phyloP scores from a whole-genome alignment of 2,329 filamentous ascomycete species.

The Ophiostoma triangulosporum region DNA sequence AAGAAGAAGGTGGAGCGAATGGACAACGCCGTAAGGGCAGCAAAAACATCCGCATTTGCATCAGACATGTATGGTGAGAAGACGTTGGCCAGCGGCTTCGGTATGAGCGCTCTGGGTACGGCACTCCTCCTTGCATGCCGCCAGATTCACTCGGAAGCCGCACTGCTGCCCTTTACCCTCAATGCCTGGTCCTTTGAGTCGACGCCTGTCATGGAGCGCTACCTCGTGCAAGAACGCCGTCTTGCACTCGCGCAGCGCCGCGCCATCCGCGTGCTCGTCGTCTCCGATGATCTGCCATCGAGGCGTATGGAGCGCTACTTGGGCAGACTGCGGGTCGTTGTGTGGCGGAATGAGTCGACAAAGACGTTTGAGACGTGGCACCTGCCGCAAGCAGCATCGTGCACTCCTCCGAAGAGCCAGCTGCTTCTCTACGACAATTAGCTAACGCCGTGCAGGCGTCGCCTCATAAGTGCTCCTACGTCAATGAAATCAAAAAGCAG shows the following conservation, averaged over 20 bases:
- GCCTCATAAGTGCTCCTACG: too few species aligned
- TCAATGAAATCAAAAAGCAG: not conserved
- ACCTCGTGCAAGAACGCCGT: conserved; percentile 15
- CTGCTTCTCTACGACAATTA: not conserved
- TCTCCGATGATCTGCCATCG: conserved; percentile 16
- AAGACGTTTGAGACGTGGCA: conserved; percentile 8
- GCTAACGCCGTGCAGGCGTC: too few species aligned
- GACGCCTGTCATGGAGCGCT: conserved; percentile 22
- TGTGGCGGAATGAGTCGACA: conserved; percentile 11
- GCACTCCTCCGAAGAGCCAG: not conserved
- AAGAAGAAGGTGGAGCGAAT: not conserved
- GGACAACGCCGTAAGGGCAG: not conserved
- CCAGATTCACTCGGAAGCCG: conserved; percentile 25
- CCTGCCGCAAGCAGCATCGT: not conserved
- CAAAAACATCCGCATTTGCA: not conserved
- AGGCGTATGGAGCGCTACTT: conserved; percentile 18
- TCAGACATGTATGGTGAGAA: not conserved
- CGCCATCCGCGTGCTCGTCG: conserved; percentile 20
- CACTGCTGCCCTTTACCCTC: conserved; percentile 21
- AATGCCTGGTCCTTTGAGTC: conserved; percentile 24
- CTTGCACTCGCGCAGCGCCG: conserved; percentile 20
- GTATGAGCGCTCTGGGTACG: conserved; percentile 16
- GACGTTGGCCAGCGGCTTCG: not conserved
- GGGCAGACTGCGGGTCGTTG: conserved; percentile 18
- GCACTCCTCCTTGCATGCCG: conserved; percentile 23